Conservation (phyloP, 495 filamentous ascomycete species). For the Parathielavia appendiculata region DNA sequence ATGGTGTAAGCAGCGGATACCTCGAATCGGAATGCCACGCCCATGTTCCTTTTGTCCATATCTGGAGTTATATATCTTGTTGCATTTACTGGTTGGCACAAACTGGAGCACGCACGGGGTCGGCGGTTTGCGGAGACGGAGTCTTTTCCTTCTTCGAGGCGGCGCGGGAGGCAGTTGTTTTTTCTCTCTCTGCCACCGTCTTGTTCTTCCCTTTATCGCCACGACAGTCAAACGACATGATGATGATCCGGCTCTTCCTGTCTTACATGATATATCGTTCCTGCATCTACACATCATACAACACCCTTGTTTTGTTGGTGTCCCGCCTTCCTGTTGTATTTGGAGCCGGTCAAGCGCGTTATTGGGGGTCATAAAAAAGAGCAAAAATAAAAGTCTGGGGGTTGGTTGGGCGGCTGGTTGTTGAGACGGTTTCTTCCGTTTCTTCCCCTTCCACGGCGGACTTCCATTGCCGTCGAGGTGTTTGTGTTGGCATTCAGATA, state of each 20-base stretch:
- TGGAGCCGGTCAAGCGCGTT: not conserved
- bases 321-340: conserved; percentile 1
- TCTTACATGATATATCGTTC: conserved; percentile 11
- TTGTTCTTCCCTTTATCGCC: conserved; percentile 7
- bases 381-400: not conserved
- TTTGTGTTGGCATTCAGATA: too few species aligned
- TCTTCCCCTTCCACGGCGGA: not conserved
- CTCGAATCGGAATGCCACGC: not conserved
- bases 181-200: not conserved
- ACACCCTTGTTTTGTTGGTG: not conserved
- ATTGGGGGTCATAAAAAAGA: not conserved
- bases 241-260: conserved; percentile 17
- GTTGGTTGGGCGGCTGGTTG: not conserved
- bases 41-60: conserved; percentile 1
- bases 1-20: conserved; percentile 6
- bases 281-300: not conserved
- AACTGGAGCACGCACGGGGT: conserved; percentile 7
- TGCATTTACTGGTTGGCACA: conserved; percentile 4
- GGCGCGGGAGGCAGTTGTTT: conserved; percentile 18
- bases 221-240: conserved; percentile 21
- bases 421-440: not conserved
- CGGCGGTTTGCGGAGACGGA: conserved; percentile 1
- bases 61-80: conserved; percentile 3
- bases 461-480: not conserved
- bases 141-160: conserved; percentile 3